phyloP scores from a whole-genome alignment of 2,329 filamentous ascomycete species.

The Hypoxylon sp. region DNA sequence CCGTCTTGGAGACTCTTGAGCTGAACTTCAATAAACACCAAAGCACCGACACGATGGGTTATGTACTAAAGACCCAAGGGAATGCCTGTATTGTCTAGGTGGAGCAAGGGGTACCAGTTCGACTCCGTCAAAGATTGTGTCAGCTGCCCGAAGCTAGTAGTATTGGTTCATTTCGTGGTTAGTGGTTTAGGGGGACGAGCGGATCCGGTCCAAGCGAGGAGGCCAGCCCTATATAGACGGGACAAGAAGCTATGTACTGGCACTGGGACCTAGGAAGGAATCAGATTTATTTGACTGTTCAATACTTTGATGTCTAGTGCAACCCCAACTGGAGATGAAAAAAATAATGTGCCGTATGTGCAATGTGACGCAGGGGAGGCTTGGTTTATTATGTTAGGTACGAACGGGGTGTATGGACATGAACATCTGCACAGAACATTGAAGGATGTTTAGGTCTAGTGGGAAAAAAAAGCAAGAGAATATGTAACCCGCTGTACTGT shows the following conservation, averaged over 20 bases:
- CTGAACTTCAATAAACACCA: slow-evolving; percentile 41
- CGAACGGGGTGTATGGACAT: slow-evolving; percentile 30
- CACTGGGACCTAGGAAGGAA: slow-evolving; percentile 29
- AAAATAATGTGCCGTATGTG: slow-evolving; percentile 39
- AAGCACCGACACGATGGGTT: slow-evolving; percentile 43
- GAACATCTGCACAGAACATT: slow-evolving; percentile 38
- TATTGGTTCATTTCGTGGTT: slow-evolving; percentile 50
- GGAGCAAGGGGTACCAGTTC: slow-evolving; percentile 41
- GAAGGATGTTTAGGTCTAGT: slow-evolving; percentile 31
- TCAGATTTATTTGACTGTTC: slow-evolving; percentile 28
- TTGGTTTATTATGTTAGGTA: slow-evolving; percentile 44
- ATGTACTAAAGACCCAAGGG: slow-evolving; percentile 45
- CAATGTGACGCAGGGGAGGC: slow-evolving; percentile 48
- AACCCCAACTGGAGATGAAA: slow-evolving; percentile 36
- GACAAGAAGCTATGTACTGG: slow-evolving; percentile 18
- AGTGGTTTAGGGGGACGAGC: slow-evolving; percentile 37
- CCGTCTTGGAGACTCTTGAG: slow-evolving; percentile 33
- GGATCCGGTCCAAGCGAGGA: slow-evolving; percentile 47
- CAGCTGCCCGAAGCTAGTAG: slow-evolving; percentile 49
- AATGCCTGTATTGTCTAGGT: slow-evolving; percentile 43
- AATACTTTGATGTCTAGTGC: slow-evolving; percentile 39
- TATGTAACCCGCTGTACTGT: slow-evolving; percentile 41
- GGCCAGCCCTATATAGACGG: slow-evolving; percentile 47
- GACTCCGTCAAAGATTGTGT: slow-evolving; percentile 42
- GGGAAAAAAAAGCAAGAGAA: slow-evolving; percentile 23